These are phyloP conservation scores for Diphasiastrum complanatum DNA, from an alignment of 83 land plant species.

Conservation along the genomic window DNA sequence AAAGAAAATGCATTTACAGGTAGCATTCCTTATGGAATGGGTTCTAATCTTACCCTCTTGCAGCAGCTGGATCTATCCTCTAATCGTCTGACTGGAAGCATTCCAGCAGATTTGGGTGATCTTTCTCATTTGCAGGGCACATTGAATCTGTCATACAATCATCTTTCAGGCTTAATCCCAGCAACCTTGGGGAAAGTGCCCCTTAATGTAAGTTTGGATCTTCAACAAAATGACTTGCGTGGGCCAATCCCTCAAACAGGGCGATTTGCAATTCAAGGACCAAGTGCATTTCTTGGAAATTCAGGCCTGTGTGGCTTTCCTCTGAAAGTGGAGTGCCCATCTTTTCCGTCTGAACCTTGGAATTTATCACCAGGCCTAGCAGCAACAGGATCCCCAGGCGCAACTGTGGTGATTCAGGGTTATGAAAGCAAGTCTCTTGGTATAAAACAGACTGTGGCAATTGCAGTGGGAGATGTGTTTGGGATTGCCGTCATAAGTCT, in stretches of 20 bases:
- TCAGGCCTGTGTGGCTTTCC: slow-evolving; percentile 70
- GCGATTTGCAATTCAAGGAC: slow-evolving; percentile 65
- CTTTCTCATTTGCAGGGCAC: too few relatives aligned
- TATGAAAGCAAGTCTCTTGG: slow-evolving; percentile 1
- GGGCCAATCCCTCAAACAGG: slow-evolving; percentile 71
- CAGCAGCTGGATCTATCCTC: too few relatives aligned
- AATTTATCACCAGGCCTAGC: slow-evolving; percentile 46
- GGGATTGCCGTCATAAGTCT: slow-evolving; percentile 52
- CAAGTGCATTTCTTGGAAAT: slow-evolving; percentile 71
- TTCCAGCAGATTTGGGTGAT: too few relatives aligned
- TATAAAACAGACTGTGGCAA: slow-evolving; percentile 43
- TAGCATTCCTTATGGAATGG: too few relatives aligned
- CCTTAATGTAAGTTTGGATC: too few relatives aligned
- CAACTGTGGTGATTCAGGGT: slow-evolving; percentile 2
- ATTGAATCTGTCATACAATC: too few relatives aligned
- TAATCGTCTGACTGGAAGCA: too few relatives aligned
- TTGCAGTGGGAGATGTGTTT: slow-evolving; percentile 48
- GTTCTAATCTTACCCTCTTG: too few relatives aligned
- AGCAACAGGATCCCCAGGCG: slow-evolving; percentile 17
- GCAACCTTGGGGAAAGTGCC: too few relatives aligned
- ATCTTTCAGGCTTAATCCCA: too few relatives aligned
- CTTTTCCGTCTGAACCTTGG: slow-evolving; percentile 42
- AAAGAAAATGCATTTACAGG: too few relatives aligned
- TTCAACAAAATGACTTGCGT: too few relatives aligned
- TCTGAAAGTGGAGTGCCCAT: slow-evolving; percentile 33